Percentiles rank a stretch among this genome's conserved stretches.
phyloP scores from a whole-genome alignment of 1,139 yeast species.

The Hanseniaspora gamundiae region DNA sequence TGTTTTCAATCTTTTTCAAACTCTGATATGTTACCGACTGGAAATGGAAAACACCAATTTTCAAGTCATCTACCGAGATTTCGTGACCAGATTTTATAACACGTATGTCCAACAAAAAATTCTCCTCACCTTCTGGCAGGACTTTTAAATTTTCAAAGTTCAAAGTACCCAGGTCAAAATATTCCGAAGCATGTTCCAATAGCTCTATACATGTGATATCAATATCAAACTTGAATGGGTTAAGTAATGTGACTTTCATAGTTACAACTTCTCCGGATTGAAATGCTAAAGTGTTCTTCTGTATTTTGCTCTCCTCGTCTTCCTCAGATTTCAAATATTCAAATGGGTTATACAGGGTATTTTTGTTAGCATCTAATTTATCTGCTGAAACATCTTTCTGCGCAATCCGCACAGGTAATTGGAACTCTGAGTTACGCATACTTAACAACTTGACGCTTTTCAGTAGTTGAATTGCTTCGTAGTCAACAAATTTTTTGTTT shows the following conservation, averaged over 20 bases:
- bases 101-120: constrained; percentile 31
- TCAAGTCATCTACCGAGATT: constrained; percentile 18
- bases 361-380: not conserved
- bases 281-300: constrained; percentile 18
- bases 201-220: constrained; percentile 44
- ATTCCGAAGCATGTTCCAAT: constrained; percentile 25
- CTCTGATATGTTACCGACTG: constrained; percentile 4
- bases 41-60: constrained; percentile 37
- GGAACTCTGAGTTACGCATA: not conserved
- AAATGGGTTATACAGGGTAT: constrained; percentile 22
- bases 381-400: not conserved
- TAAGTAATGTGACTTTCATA: constrained; percentile 49
- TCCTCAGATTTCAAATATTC: constrained; percentile 16
- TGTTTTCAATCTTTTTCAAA: constrained; percentile 26
- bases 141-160: constrained; percentile 21
- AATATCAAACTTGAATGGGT: constrained; percentile 71
- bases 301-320: constrained; percentile 19
- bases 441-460: not conserved
- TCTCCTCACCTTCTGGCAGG: constrained; percentile 30
- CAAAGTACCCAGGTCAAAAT: constrained; percentile 16
- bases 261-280: constrained; percentile 46
- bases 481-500: not conserved
- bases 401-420: not conserved
- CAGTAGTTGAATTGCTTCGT: not conserved
- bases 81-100: constrained; percentile 34